Evolutionary conservation across 164 flowering plant species (phyloP).

Genomic region (Echeveria elegans): DNA sequence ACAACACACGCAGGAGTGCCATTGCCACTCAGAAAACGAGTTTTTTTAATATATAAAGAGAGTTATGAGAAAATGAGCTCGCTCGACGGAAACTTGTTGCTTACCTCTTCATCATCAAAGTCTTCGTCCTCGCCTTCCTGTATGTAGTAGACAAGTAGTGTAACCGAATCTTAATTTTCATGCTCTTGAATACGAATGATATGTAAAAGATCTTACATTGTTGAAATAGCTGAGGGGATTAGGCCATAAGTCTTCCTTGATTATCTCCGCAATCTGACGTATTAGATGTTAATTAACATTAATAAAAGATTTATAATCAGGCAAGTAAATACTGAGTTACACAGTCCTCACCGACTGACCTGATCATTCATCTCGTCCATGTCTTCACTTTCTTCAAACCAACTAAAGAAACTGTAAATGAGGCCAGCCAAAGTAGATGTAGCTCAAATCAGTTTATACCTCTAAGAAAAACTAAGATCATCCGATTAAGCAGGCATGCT

Average conservation of each 20-base stretch:
- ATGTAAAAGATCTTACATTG: slow-evolving; percentile 32
- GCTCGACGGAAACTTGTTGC: not conserved
- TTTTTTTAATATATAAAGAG: too few relatives aligned
- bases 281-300: not conserved
- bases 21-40: not conserved
- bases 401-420: slow-evolving; percentile 62
- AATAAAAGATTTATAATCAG: not conserved
- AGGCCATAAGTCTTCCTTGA: slow-evolving; percentile 16
- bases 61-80: not conserved
- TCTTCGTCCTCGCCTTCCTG: slow-evolving; percentile 76
- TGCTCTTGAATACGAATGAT: too few relatives aligned
- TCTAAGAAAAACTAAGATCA: not conserved
- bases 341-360: slow-evolving; percentile 23
- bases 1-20: not conserved
- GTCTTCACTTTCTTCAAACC: slow-evolving; percentile 56
- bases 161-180: too few relatives aligned
- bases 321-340: not conserved
- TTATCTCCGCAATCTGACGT: slow-evolving; percentile 4
- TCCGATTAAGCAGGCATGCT: not conserved
- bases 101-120: slow-evolving; percentile 28
- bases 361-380: slow-evolving; percentile 51
- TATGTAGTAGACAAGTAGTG: not conserved
- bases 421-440: not conserved
- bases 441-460: not conserved
- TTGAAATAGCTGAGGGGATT: slow-evolving; percentile 78